Evolutionary conservation across 495 filamentous ascomycete genomes (phyloP).

Genomic region (Podospora comata): DNA sequence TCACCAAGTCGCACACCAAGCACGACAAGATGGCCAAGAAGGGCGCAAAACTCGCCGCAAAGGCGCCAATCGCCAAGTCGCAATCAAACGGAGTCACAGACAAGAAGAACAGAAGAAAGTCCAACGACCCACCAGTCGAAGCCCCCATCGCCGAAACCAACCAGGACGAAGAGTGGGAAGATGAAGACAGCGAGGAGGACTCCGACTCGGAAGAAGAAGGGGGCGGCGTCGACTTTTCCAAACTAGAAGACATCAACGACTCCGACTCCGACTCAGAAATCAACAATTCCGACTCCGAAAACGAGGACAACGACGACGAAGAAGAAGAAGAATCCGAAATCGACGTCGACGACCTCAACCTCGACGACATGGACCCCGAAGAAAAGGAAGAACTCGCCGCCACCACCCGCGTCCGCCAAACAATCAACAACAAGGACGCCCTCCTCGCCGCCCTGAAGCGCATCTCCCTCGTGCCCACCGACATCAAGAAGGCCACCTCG

Average conservation of each 20-base stretch:
- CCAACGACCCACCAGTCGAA: neutral
- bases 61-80: neutral
- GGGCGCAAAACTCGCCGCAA: conserved; percentile 1
- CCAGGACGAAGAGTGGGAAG: neutral
- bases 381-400: conserved; percentile 71
- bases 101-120: conserved; percentile 4
- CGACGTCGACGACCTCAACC: conserved; percentile 70
- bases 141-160: neutral
- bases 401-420: conserved; percentile 84
- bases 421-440: conserved; percentile 93
- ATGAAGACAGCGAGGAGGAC: neutral
- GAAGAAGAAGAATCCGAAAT: conserved; percentile 61
- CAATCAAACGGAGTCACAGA: neutral
- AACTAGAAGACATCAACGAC: conserved; percentile 38
- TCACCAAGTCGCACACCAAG: neutral
- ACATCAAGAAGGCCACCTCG: conserved; percentile 21
- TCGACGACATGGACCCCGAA: conserved; percentile 67
- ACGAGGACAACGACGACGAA: conserved; percentile 53
- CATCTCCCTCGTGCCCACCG: conserved; percentile 60
- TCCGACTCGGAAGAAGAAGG: conserved; percentile 26
- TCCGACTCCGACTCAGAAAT: conserved; percentile 37
- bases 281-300: conserved; percentile 25
- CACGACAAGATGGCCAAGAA: conserved; percentile 6
- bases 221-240: conserved; percentile 30
- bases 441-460: conserved; percentile 73